Evolutionary conservation across 2,329 filamentous ascomycete genomes (phyloP).

Genomic region (Penicillium paneum): DNA sequence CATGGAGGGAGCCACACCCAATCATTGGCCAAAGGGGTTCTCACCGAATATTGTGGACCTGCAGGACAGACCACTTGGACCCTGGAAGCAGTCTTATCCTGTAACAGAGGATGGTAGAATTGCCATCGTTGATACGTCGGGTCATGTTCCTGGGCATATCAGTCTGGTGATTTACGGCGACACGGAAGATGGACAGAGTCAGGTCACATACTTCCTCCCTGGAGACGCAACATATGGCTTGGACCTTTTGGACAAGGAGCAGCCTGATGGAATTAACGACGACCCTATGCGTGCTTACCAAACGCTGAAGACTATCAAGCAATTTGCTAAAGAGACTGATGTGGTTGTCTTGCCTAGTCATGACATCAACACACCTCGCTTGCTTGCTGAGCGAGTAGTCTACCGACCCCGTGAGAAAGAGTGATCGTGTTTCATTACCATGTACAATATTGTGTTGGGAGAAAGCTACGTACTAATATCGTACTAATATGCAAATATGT

Average conservation of each 20-base stretch:
- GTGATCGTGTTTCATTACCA: neutral
- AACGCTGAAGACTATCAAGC: conserved; percentile 32
- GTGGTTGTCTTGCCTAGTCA: conserved; percentile 16
- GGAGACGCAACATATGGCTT: conserved; percentile 30
- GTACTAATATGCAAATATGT: neutral
- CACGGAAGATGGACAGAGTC: neutral
- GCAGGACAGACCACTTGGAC: conserved; percentile 25
- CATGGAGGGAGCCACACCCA: conserved; percentile 29
- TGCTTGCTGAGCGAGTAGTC: conserved; percentile 9
- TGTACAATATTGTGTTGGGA: neutral
- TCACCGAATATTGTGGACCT: conserved; percentile 28
- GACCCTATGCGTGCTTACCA: conserved; percentile 30
- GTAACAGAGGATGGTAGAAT: conserved; percentile 32
- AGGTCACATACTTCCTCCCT: conserved; percentile 11
- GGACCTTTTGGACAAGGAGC: conserved; percentile 30
- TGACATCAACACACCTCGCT: conserved; percentile 12
- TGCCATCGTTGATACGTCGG: conserved; percentile 34
- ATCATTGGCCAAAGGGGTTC: conserved; percentile 34
- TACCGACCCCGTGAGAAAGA: conserved; percentile 2
- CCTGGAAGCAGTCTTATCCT: conserved; percentile 27
- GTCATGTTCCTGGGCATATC: conserved; percentile 36
- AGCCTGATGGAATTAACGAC: conserved; percentile 33
- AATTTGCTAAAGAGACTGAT: conserved; percentile 25
- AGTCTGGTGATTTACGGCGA: conserved; percentile 28
- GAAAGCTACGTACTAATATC: neutral